Base-by-base conservation (phyloP, 768 basidiomycete genomes). In the Lentinula aciculospora region DNA sequence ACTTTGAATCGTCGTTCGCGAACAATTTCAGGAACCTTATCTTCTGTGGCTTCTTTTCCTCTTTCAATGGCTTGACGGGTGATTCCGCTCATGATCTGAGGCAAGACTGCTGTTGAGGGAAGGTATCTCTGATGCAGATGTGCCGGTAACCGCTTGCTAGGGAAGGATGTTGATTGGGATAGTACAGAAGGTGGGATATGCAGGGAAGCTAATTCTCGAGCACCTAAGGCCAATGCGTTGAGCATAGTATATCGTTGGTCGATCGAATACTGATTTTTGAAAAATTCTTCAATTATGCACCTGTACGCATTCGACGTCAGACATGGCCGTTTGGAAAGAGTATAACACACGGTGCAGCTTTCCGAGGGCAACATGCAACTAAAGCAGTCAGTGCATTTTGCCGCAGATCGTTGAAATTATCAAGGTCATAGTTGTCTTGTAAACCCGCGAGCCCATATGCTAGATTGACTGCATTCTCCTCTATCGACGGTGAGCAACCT, bases 201-300 rank as follows among this genome's bases (percentile, higher is more conserved):
- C 65, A 81, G 61, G 65, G 74, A 76, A 62, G 75, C 89, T 5
- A 97, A 74, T 68, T 98, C 95, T 58, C 92, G 78, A 6, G 92
- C 91, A 5, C 92, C 92, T 32, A 94, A 70, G 0, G 91, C 92
- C 10, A 99, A 74, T 1, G 93, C 88, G 60, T 90, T 94, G 21
- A 98, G 78, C 62, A 94, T 92, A 9, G 84, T 81, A 60, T 83
- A 89, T 7, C 95, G 86, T 64, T 98, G 94, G 29, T 85, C 80
- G 17, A 83, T 81, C 0, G 97, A 95, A 70, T 96, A 97, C 62
- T 96, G 92, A 48, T 89, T 90, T 63, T 86, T 86, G 75, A 98
- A 99, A 71, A 94, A 95, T 66, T 97, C 92, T 67, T 96, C 93
- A 53, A 92, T 85, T 9, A 98, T 75, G 32, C 83, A 79, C 3